Percentiles rank a stretch among this genome's conserved stretches.
Conservation (phyloP, 2,329 filamentous ascomycete species). For the Trichophyton rubrum region DNA sequence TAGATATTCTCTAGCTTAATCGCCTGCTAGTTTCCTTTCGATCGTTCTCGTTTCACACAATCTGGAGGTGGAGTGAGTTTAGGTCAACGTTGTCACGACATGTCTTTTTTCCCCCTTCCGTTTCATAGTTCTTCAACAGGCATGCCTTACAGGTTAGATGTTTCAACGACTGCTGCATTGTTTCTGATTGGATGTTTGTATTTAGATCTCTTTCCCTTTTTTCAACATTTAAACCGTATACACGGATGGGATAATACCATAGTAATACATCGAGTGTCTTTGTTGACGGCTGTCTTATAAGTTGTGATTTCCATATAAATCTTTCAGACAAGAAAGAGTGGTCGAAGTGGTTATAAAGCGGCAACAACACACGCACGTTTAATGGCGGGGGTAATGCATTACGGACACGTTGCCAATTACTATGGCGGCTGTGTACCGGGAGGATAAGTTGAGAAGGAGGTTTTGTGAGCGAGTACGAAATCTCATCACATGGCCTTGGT, state of each 20-base stretch:
- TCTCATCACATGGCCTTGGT: background rate
- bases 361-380: background rate
- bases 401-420: background rate
- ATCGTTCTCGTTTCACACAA: background rate
- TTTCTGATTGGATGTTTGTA: background rate
- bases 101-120: background rate
- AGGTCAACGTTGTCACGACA: background rate
- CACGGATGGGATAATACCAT: background rate
- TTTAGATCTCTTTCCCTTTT: background rate
- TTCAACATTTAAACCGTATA: conserved; percentile 3
- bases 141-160: background rate
- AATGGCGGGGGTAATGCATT: background rate
- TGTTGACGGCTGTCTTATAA: background rate
- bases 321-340: background rate
- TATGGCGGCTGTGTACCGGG: background rate
- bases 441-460: background rate
- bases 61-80: background rate
- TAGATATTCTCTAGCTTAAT: background rate
- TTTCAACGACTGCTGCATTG: conserved; percentile 2
- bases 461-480: background rate
- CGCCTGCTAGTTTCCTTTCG: background rate
- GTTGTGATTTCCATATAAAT: background rate
- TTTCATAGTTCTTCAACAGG: conserved; percentile 2
- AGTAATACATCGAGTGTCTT: background rate
- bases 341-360: background rate